Conservation (phyloP, 768 basidiomycete species). For the Auriscalpium vulgare region DNA sequence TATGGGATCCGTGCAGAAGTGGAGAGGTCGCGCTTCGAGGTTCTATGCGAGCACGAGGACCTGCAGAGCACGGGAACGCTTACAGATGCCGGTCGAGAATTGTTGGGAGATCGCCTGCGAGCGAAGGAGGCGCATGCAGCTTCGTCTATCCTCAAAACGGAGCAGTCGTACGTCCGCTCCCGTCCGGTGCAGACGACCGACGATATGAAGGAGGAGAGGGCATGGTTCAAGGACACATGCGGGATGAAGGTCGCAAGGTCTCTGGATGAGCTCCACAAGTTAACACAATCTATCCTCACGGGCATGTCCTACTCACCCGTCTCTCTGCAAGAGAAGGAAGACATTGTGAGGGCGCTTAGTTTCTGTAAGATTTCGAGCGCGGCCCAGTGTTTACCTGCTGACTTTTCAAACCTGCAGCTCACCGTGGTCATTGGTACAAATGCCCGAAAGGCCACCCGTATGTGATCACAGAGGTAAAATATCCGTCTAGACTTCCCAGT, state of each 20-base stretch:
- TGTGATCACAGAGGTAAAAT: slow-evolving; percentile 44
- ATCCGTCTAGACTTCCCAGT: neutral
- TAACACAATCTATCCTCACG: slow-evolving; percentile 13
- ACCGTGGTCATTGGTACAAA: slow-evolving; percentile 26
- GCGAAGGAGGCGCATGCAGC: neutral
- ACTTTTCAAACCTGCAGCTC: slow-evolving; percentile 8
- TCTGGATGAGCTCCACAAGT: slow-evolving; percentile 13
- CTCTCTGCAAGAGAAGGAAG: slow-evolving; percentile 19
- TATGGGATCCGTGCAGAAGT: slow-evolving; percentile 19
- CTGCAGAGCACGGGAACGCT: neutral
- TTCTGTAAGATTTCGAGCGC: slow-evolving; percentile 14
- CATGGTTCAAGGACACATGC: slow-evolving; percentile 23
- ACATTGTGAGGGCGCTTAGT: slow-evolving; percentile 21
- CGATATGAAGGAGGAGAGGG: slow-evolving; percentile 14
- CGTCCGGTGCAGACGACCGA: slow-evolving; percentile 9
- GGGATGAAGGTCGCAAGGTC: slow-evolving; percentile 13
- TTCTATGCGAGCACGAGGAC: slow-evolving; percentile 6
- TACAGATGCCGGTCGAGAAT: neutral
- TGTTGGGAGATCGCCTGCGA: slow-evolving; percentile 4
- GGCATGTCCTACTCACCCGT: slow-evolving; percentile 16
- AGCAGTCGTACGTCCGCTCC: slow-evolving; percentile 18
- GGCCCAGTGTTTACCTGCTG: neutral
- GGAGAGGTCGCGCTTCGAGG: slow-evolving; percentile 20
- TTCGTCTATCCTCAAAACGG: neutral
- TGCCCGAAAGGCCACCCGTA: slow-evolving; percentile 52